Base-by-base conservation (phyloP, 176 grass and related monocot species). In the Aegilops speltoides region DNA sequence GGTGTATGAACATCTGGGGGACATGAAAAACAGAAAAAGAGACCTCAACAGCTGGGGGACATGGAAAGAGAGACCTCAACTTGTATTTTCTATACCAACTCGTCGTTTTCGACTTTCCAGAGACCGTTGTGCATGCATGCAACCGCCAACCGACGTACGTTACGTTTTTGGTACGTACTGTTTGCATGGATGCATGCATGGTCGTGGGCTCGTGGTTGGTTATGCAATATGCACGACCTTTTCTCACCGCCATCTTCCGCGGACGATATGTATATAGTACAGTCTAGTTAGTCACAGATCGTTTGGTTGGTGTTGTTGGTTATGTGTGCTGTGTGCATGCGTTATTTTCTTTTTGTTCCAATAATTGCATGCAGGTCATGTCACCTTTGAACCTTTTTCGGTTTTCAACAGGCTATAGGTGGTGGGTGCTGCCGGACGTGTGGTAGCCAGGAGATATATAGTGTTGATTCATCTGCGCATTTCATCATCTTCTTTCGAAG, bases 281-380 rank as follows among this genome's bases (percentile, higher is more conserved):
- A 52, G 15, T 52, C 46, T 52, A 52, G 48, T 52, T 52, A 52
- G 48, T 17, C 15, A 20, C n/a, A 24, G 4, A 38, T 52, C 0
- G 28, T 64, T 57, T 54, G 85, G 85, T 64, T 19, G 17, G 12
- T 68, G 65, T 5, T 5, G 63, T 22, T 81, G 68, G 57, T 66
- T 54, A 29, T n/a, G n/a, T n/a, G n/a, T n/a, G n/a, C n/a, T 8
- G 9, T 48, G 68, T 37, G 19, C 17, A 5, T 38, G 33, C 12
- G 4, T 38, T 57, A 8, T 69, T 22, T 85, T 66, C 25, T 69
- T 57, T 60, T 10, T 1, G 16, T 59, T 9, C 5, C 32, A 87
- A 82, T 77, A 82, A 82, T 87, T 87, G 45, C 17, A 43, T 87
- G 45, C 7, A 59, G 17, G 71, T 40, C 78, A 75, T 77, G 45